Conservation (phyloP, 176 grass and related monocot species). For the Olyra latifolia region DNA sequence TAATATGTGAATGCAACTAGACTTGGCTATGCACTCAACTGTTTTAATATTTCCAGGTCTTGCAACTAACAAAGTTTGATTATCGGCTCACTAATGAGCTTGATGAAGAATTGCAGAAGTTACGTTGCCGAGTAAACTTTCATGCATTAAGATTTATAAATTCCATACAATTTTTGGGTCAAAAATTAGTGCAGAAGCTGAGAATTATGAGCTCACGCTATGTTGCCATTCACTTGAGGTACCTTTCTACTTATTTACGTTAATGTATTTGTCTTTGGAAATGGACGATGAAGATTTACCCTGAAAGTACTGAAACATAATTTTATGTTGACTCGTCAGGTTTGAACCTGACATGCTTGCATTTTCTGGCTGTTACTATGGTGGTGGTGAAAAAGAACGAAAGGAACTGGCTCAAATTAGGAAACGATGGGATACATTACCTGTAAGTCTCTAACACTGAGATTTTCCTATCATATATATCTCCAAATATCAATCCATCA, state of each 20-base stretch:
- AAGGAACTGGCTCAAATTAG: constrained; percentile 85
- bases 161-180: constrained; percentile 63
- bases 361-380: constrained; percentile 97
- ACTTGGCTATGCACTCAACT: neutral
- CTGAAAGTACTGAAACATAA: neutral
- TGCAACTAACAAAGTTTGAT: constrained; percentile 98
- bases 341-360: constrained; percentile 99
- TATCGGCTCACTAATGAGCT: constrained; percentile 82
- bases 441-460: constrained; percentile 66
- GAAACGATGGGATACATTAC: constrained; percentile 95
- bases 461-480: constrained; percentile 13
- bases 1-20: neutral
- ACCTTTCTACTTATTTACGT: constrained; percentile 3
- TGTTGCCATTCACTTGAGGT: constrained; percentile 93
- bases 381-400: constrained; percentile 89
- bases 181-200: constrained; percentile 69
- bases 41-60: constrained; percentile 55
- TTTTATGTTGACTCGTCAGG: constrained; percentile 43
- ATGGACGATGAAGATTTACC: neutral
- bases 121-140: constrained; percentile 86
- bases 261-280: neutral
- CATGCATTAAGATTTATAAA: constrained; percentile 87
- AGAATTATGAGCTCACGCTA: constrained; percentile 64
- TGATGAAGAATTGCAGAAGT: constrained; percentile 82
- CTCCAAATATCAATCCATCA: neutral